These are phyloP conservation scores for Dipteronia sinensis DNA, from an alignment of 345 rosid species.

Conservation along the genomic window DNA sequence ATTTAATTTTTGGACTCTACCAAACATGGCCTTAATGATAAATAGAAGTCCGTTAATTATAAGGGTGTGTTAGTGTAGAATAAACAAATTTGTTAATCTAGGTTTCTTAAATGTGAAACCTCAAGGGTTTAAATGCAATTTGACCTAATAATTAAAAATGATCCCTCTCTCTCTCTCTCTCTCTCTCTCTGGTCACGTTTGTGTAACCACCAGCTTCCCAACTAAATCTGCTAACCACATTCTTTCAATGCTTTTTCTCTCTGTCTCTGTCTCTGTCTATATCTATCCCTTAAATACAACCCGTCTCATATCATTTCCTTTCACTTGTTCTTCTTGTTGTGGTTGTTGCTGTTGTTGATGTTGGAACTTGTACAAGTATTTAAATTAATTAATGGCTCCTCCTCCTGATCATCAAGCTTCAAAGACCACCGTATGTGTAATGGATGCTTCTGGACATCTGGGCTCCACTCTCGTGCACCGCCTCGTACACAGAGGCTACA, in stretches of 20 bases:
- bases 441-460: slow-evolving; percentile 63
- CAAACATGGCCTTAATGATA: no score
- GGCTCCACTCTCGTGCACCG: slow-evolving; percentile 49
- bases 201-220: slow-evolving; percentile 7
- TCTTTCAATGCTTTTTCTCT: slow-evolving; percentile 24
- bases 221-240: slow-evolving; percentile 16
- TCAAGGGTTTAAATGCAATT: no score
- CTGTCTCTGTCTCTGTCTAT: no score
- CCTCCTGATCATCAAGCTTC: slow-evolving; percentile 12
- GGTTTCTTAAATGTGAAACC: no score
- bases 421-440: slow-evolving; percentile 48
- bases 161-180: no score
- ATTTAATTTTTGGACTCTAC: no score
- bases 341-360: neutral
- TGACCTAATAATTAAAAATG: no score
- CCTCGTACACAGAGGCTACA: slow-evolving; percentile 53
- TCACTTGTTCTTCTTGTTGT: slow-evolving; percentile 1
- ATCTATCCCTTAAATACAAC: neutral
- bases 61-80: no score
- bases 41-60: no score
- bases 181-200: no score
- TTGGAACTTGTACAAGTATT: no score
- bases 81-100: no score
- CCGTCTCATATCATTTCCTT: neutral
- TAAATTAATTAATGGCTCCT: slow-evolving; percentile 39